A percentile compares a stretch with the other conserved stretches of the same genome.
Conservation (phyloP, 805 yeast species). For the Zygosaccharomyces pseudorouxii region DNA sequence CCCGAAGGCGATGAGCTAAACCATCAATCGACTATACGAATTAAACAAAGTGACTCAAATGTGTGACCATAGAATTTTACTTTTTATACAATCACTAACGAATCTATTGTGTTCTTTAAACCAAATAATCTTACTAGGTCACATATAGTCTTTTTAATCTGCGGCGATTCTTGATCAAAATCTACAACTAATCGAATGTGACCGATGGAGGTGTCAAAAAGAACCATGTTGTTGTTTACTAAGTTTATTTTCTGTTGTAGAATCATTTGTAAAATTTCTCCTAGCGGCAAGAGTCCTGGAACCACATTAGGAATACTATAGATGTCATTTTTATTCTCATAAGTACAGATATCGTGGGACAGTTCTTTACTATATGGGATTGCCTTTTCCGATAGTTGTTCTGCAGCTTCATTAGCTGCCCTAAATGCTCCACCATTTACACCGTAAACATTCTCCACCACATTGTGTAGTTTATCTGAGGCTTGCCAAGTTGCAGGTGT, state of each 20-base stretch:
- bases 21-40: neutral
- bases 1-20: neutral
- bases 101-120: conserved; percentile 33
- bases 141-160: conserved; percentile 31
- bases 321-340: conserved; percentile 11
- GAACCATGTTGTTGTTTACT: conserved; percentile 24
- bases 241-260: conserved; percentile 27
- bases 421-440: conserved; percentile 29
- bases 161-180: conserved; percentile 21
- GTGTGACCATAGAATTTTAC: neutral
- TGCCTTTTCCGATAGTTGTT: conserved; percentile 16
- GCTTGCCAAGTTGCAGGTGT: conserved; percentile 7
- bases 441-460: conserved; percentile 42
- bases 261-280: conserved; percentile 41
- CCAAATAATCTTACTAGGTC: conserved; percentile 46
- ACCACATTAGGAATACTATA: conserved; percentile 39
- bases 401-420: conserved; percentile 21
- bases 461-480: conserved; percentile 13
- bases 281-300: conserved; percentile 49
- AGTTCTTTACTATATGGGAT: conserved; percentile 17
- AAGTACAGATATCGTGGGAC: neutral
- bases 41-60: neutral
- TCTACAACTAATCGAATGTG: conserved; percentile 26
- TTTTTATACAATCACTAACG: conserved; percentile 25
- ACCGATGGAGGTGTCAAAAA: conserved; percentile 24